phyloP scores from a whole-genome alignment of 331 rosid species.

The Acacia concinna region DNA sequence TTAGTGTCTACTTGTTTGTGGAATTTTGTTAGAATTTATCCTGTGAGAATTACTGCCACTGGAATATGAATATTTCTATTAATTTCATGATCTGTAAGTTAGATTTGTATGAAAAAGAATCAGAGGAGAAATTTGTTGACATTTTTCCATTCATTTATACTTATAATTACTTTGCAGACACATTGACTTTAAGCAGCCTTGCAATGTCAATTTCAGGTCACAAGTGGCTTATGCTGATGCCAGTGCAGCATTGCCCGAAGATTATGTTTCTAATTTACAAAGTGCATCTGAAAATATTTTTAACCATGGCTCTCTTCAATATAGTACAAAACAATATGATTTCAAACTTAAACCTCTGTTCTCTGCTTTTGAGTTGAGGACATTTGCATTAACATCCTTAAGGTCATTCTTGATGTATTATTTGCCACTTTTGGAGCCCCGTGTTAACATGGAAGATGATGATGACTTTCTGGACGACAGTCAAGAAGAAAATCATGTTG shows the following conservation, averaged over 20 bases:
- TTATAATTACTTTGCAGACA: background rate
- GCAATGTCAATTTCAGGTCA: slow-evolving; percentile 60
- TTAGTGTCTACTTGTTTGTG: background rate
- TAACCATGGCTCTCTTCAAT: slow-evolving; percentile 36
- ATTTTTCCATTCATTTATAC: background rate
- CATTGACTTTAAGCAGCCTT: slow-evolving; percentile 29
- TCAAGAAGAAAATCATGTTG: slow-evolving; percentile 33
- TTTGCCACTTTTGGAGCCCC: slow-evolving; percentile 72
- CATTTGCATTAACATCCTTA: slow-evolving; percentile 48
- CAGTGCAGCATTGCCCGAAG: slow-evolving; percentile 60
- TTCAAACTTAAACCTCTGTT: slow-evolving; percentile 57
- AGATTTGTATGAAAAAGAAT: background rate
- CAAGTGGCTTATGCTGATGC: slow-evolving; percentile 80
- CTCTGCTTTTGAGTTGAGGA: slow-evolving; percentile 54
- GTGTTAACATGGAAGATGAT: slow-evolving; percentile 52
- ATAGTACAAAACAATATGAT: slow-evolving; percentile 52
- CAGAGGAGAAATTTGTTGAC: background rate
- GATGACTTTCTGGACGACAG: slow-evolving; percentile 45
- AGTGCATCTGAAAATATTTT: slow-evolving; percentile 45
- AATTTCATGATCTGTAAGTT: background rate
- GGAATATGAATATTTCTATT: background rate
- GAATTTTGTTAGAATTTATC: background rate
- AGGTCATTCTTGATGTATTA: slow-evolving; percentile 58
- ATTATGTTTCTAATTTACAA: slow-evolving; percentile 41
- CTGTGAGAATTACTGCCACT: background rate